phyloP scores from a whole-genome alignment of 2,329 filamentous ascomycete species.

The Trichophyton simii region DNA sequence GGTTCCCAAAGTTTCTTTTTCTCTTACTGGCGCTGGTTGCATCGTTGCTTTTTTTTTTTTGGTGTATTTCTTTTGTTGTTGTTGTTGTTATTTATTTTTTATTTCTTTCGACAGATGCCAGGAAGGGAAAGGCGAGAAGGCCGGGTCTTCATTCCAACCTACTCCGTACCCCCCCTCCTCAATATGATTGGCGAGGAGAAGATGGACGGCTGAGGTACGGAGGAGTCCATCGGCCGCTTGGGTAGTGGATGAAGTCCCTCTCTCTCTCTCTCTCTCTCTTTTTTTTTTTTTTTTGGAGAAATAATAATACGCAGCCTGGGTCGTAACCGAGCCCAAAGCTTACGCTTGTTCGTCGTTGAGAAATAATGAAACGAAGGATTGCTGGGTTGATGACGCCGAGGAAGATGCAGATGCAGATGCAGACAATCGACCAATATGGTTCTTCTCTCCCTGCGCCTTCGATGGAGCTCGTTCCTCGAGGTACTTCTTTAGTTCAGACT shows the following conservation, averaged over 20 bases:
- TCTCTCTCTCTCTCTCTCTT: too few species aligned
- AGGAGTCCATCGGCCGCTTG: neutral
- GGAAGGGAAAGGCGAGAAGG: neutral
- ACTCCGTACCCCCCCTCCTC: neutral
- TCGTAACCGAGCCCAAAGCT: neutral
- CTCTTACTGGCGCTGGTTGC: neutral
- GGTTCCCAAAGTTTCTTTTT: constrained; percentile 5
- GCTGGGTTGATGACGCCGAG: neutral
- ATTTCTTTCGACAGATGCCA: neutral
- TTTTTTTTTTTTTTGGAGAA: neutral
- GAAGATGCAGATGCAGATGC: neutral
- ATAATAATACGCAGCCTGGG: neutral
- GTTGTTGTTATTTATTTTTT: neutral
- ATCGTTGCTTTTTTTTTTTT: neutral
- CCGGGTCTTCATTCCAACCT: neutral
- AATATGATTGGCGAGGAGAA: neutral
- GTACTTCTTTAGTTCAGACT: too few species aligned
- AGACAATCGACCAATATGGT: neutral
- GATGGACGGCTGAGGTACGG: neutral
- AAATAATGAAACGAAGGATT: neutral
- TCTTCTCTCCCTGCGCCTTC: neutral
- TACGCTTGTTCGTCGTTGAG: neutral
- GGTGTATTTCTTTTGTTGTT: neutral
- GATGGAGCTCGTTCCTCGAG: too few species aligned
- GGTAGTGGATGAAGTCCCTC: neutral